Evolutionary conservation across 2,329 filamentous ascomycete genomes (phyloP).

Genomic region (Fusarium sulawesiense): DNA sequence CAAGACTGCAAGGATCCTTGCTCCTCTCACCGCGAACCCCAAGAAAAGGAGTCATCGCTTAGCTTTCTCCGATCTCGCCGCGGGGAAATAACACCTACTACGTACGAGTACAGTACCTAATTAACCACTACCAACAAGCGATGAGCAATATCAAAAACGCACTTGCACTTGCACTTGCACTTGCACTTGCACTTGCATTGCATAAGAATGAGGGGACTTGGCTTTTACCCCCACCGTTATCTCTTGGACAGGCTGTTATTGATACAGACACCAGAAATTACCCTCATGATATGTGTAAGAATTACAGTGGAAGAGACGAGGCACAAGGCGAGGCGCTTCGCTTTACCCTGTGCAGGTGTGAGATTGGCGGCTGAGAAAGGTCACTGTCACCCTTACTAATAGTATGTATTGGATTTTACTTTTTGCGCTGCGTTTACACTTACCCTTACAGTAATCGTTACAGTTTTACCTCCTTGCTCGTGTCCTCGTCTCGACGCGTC

Average conservation of each 20-base stretch:
- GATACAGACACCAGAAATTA: slow-evolving; percentile 36
- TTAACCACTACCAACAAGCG: slow-evolving; percentile 8
- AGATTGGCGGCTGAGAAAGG: slow-evolving; percentile 29
- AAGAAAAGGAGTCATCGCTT: slow-evolving; percentile 42
- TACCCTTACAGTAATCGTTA: slow-evolving; percentile 1
- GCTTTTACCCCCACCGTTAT: slow-evolving; percentile 35
- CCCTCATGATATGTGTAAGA: slow-evolving; percentile 45
- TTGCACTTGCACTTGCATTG: slow-evolving; percentile 20
- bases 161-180: background rate
- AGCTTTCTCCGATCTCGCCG: slow-evolving; percentile 45
- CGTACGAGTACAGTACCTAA: background rate
- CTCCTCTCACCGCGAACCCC: slow-evolving; percentile 23
- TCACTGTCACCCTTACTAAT: slow-evolving; percentile 1
- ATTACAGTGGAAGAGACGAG: background rate
- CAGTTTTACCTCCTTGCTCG: slow-evolving; percentile 13
- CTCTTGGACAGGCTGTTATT: slow-evolving; percentile 30
- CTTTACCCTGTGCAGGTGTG: slow-evolving; percentile 18
- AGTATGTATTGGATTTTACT: background rate
- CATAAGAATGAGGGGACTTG: slow-evolving; percentile 19
- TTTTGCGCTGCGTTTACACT: background rate
- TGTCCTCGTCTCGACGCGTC: slow-evolving; percentile 20
- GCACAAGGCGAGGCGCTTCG: slow-evolving; percentile 13
- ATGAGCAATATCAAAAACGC: slow-evolving; percentile 29
- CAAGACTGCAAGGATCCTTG: slow-evolving; percentile 8
- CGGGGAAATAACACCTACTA: slow-evolving; percentile 11